Percentiles rank a stretch among this genome's conserved stretches.
phyloP scores from a whole-genome alignment of 179 eudicot species.

The Corrigiola litoralis region DNA sequence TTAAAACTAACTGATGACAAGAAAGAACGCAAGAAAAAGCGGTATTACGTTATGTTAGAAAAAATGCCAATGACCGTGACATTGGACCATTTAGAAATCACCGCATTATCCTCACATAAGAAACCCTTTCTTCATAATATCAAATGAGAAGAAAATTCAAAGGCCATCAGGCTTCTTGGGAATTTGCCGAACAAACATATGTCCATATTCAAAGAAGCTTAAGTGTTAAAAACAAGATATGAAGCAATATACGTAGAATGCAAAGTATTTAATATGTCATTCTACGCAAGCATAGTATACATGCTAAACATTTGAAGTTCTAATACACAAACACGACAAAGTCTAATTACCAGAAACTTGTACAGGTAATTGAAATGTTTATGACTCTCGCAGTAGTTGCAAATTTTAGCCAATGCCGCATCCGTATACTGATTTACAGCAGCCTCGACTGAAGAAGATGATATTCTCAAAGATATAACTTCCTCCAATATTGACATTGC shows the following conservation, averaged over 20 bases:
- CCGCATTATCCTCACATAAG: no score
- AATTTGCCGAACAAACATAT: no score
- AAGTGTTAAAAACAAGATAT: no score
- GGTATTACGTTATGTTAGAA: not conserved
- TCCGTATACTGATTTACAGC: constrained; percentile 57
- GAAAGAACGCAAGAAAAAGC: not conserved
- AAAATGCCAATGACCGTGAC: not conserved
- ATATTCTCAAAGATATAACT: constrained; percentile 65
- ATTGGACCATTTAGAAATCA: no score
- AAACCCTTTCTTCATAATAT: no score
- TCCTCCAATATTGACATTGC: constrained; percentile 87
- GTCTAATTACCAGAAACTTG: constrained; percentile 65
- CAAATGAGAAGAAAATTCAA: no score
- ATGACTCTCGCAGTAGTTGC: constrained; percentile 81
- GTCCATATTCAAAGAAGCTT: no score
- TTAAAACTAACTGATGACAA: not conserved
- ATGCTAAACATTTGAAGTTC: not conserved
- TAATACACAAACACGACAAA: not conserved
- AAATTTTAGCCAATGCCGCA: constrained; percentile 78
- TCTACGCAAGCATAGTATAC: not conserved
- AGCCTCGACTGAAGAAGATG: constrained; percentile 38
- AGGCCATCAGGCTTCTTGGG: no score
- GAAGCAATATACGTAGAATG: not conserved
- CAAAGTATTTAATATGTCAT: no score
- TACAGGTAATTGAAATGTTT: constrained; percentile 86